These are phyloP conservation scores for Coniochaeta prunicola DNA, from an alignment of 2,329 filamentous ascomycete genomes.

Conservation along the genomic window DNA sequence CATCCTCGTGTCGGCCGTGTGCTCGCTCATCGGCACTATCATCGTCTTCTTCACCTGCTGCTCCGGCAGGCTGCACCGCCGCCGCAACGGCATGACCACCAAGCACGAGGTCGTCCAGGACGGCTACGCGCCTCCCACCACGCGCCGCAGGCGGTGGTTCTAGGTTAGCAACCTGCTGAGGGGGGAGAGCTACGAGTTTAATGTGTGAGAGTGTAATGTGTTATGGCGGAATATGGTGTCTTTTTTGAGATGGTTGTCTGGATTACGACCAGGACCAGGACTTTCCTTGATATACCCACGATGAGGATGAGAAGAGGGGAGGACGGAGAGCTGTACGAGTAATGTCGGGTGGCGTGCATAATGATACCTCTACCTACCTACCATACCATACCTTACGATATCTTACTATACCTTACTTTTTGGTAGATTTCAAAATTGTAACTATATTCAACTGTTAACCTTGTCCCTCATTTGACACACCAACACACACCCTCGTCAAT, in stretches of 20 bases:
- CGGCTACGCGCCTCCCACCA: conserved; percentile 4
- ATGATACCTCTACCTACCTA: background rate
- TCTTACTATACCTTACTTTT: background rate
- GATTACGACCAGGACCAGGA: background rate
- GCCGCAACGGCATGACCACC: conserved; percentile 5
- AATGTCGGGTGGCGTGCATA: background rate
- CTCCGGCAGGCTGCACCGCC: conserved; percentile 35
- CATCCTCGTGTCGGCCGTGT: conserved; percentile 46
- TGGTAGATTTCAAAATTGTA: background rate
- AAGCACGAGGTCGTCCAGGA: conserved; percentile 7
- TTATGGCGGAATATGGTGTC: background rate
- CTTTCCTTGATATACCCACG: background rate
- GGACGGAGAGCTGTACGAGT: background rate
- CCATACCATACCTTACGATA: too few species aligned
- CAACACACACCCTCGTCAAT: background rate
- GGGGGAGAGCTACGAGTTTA: background rate
- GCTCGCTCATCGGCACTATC: conserved; percentile 45
- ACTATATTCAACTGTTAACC: too few species aligned
- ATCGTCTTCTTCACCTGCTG: conserved; percentile 58
- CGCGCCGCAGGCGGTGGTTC: conserved; percentile 6
- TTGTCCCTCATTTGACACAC: too few species aligned
- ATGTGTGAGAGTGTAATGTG: background rate
- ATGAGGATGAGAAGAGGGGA: background rate
- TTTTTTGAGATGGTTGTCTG: background rate
- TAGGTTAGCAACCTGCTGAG: background rate